Percentiles rank a stretch among this genome's conserved stretches.
Conservation (phyloP, 768 basidiomycete species). For the Goffeauzyma gilvescens region DNA sequence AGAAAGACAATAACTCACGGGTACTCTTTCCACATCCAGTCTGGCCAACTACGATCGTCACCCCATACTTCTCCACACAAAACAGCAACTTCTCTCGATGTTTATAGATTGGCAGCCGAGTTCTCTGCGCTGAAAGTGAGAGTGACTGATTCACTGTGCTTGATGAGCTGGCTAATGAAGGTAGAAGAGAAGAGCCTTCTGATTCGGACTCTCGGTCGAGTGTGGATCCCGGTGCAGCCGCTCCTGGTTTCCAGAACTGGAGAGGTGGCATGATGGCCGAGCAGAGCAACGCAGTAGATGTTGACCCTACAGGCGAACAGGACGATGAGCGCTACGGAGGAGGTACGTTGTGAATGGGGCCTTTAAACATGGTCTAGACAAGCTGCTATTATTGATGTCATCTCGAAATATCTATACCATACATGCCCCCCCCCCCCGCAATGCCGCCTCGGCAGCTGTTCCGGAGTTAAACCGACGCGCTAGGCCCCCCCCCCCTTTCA, state of each 20-base stretch:
- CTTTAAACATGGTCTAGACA: no score
- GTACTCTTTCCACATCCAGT: conserved; percentile 97
- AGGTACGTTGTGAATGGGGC: no score
- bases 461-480: no score
- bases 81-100: conserved; percentile 74
- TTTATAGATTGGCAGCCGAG: conserved; percentile 72
- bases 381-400: no score
- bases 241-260: conserved; percentile 31
- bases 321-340: no score
- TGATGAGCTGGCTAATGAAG: conserved; percentile 14
- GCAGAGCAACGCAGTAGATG: no score
- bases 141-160: conserved; percentile 36
- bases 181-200: conserved; percentile 50
- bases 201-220: conserved; percentile 64
- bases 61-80: conserved; percentile 62
- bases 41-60: conserved; percentile 67
- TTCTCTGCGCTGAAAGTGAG: conserved; percentile 55
- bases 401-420: no score
- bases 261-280: conserved; percentile 6
- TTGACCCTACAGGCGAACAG: no score
- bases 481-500: no score
- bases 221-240: conserved; percentile 39
- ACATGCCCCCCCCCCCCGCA: no score
- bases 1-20: conserved; percentile 41
- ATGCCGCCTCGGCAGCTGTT: no score